A percentile compares a stretch with the other conserved stretches of the same genome.
phyloP scores from a whole-genome alignment of 345 rosid genomes.

The Linum lewisii region DNA sequence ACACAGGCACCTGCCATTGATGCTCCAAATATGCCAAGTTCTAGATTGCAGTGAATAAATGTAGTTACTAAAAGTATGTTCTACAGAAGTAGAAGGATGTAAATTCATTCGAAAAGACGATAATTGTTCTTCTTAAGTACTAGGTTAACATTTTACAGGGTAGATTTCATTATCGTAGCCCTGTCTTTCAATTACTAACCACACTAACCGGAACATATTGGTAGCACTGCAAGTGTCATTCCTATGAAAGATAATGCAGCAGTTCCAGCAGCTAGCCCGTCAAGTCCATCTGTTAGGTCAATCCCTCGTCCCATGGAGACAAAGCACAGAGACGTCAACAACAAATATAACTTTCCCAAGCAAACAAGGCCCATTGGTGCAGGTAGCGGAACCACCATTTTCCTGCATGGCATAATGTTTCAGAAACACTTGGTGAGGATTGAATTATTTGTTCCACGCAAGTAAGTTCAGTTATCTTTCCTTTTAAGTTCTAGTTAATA shows the following conservation, averaged over 20 bases:
- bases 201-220: slow-evolving; percentile 76
- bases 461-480: too few relatives aligned
- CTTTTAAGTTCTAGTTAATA: too few relatives aligned
- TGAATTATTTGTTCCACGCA: too few relatives aligned
- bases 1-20: slow-evolving; percentile 95
- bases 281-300: slow-evolving; percentile 67
- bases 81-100: too few relatives aligned
- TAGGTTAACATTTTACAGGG: background rate
- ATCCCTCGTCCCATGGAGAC: slow-evolving; percentile 81
- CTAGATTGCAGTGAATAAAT: slow-evolving; percentile 28
- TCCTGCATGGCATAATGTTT: slow-evolving; percentile 38
- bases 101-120: too few relatives aligned
- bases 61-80: slow-evolving; percentile 7
- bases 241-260: slow-evolving; percentile 77
- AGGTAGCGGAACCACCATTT: slow-evolving; percentile 74
- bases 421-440: background rate
- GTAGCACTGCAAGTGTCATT: slow-evolving; percentile 85
- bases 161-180: background rate
- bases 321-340: slow-evolving; percentile 68
- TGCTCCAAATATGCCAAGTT: slow-evolving; percentile 77
- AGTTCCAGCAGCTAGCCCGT: slow-evolving; percentile 82
- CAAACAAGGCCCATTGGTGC: slow-evolving; percentile 70
- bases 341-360: slow-evolving; percentile 57
- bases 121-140: background rate
- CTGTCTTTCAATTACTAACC: too few relatives aligned